phyloP scores from a whole-genome alignment of 768 basidiomycete genomes.

The Suillus subluteus region DNA sequence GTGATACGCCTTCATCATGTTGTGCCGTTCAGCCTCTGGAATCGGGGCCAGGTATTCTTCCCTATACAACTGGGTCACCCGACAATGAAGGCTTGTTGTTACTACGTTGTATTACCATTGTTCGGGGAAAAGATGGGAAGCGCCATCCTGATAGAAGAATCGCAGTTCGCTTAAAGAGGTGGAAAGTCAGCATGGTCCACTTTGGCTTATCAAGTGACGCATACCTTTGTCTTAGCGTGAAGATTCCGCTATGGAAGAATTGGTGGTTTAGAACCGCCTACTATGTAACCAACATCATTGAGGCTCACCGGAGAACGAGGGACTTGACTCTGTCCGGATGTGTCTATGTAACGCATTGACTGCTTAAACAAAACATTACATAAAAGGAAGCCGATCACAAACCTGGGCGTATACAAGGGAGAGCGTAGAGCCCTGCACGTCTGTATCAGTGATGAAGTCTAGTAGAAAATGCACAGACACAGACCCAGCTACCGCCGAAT shows the following conservation, averaged over 20 bases:
- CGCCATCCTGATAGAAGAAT: conserved; percentile 92
- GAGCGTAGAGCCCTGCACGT: conserved; percentile 77
- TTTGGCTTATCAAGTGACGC: neutral
- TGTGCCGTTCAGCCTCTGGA: conserved; percentile 76
- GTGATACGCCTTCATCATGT: conserved; percentile 86
- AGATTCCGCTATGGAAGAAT: conserved; percentile 68
- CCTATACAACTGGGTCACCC: conserved; percentile 46
- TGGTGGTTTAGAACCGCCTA: conserved; percentile 6
- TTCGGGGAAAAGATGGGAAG: conserved; percentile 83
- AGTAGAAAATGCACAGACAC: conserved; percentile 15
- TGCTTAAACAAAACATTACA: neutral
- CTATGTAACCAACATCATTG: neutral
- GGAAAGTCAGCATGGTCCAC: neutral
- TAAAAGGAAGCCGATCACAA: conserved; percentile 9
- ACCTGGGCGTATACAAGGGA: conserved; percentile 87
- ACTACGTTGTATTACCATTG: conserved; percentile 63
- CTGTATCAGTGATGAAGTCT: neutral
- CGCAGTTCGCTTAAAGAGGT: conserved; percentile 60
- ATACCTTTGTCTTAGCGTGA: conserved; percentile 80
- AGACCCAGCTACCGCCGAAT: conserved; percentile 92
- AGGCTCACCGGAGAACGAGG: conserved; percentile 69
- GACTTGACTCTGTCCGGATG: conserved; percentile 83
- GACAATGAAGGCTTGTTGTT: conserved; percentile 2
- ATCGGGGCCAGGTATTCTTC: conserved; percentile 82
- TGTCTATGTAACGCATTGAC: conserved; percentile 42